A percentile compares a stretch with the other conserved stretches of the same genome.
Evolutionary conservation across 2,329 filamentous ascomycete species (phyloP).

Genomic region (Alternaria brassicicola): DNA sequence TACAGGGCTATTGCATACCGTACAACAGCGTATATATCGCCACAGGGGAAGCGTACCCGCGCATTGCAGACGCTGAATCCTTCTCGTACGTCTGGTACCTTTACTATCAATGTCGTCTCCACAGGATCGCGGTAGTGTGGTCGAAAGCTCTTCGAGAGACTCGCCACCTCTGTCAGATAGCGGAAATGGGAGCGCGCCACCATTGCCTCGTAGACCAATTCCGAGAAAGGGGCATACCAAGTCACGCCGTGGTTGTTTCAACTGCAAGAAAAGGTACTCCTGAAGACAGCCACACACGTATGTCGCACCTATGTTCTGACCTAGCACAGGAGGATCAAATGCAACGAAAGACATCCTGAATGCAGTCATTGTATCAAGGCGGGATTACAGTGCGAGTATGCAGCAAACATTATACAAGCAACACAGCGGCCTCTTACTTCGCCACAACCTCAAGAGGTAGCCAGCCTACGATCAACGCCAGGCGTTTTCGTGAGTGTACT

Average conservation of each 20-base stretch:
- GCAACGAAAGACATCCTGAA: slow-evolving; percentile 68
- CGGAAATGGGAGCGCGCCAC: slow-evolving; percentile 24
- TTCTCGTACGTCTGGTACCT: slow-evolving; percentile 20
- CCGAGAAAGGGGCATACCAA: slow-evolving; percentile 68
- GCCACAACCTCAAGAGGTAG: slow-evolving; percentile 35
- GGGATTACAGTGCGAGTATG: slow-evolving; percentile 68
- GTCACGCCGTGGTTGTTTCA: slow-evolving; percentile 68
- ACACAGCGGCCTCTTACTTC: slow-evolving; percentile 28
- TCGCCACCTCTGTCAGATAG: slow-evolving; percentile 36
- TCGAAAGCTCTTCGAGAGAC: slow-evolving; percentile 41
- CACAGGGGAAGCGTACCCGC: slow-evolving; percentile 27
- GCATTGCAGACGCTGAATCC: slow-evolving; percentile 18
- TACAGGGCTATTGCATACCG: slow-evolving; percentile 22
- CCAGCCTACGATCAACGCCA: slow-evolving; percentile 40
- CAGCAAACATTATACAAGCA: slow-evolving; percentile 50
- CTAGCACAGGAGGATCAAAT: slow-evolving; percentile 67
- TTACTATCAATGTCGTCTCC: slow-evolving; percentile 29
- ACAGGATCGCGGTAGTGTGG: slow-evolving; percentile 24
- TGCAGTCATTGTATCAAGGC: slow-evolving; percentile 69
- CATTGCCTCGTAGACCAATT: slow-evolving; percentile 43
- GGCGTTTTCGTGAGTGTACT: slow-evolving; percentile 41
- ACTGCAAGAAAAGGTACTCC: slow-evolving; percentile 59
- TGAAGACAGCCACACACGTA: neutral
- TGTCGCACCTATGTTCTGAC: neutral
- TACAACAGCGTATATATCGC: slow-evolving; percentile 37